These are phyloP conservation scores for Sonneratia caseolaris DNA, from an alignment of 345 rosid species.

Conservation along the genomic window DNA sequence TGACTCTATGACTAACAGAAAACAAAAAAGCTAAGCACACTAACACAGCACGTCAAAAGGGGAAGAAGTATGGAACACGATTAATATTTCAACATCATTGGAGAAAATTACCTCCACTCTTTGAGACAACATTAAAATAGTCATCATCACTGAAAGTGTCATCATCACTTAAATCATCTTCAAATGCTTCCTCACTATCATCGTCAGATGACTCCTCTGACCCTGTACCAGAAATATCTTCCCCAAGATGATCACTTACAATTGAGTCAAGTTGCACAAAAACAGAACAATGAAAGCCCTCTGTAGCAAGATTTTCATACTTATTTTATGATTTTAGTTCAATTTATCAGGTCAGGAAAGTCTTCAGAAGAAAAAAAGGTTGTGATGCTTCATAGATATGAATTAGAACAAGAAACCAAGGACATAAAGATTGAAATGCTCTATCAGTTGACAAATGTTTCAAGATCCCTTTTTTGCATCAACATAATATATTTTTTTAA, in stretches of 20 bases:
- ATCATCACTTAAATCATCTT: slow-evolving; percentile 33
- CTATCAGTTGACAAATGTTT: not conserved
- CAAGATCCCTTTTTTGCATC: too few species aligned
- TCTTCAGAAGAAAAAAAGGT: not conserved
- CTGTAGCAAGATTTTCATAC: not conserved
- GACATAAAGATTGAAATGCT: not conserved
- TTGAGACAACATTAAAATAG: slow-evolving; percentile 26
- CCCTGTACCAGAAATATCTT: slow-evolving; percentile 45
- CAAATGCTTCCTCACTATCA: slow-evolving; percentile 54
- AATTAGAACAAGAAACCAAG: not conserved
- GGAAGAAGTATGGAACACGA: not conserved
- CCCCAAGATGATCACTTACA: slow-evolving; percentile 50
- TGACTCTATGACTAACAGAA: not conserved
- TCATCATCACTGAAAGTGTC: slow-evolving; percentile 21
- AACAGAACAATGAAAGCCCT: not conserved
- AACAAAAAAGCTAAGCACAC: not conserved
- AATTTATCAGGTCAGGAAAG: not conserved
- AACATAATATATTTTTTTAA: too few species aligned
- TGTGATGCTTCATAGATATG: not conserved
- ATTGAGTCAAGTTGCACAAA: slow-evolving; percentile 11
- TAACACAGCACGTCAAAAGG: not conserved
- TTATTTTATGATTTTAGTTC: not conserved
- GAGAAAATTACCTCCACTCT: slow-evolving; percentile 58
- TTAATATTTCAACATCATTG: not conserved
- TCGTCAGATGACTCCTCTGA: slow-evolving; percentile 53